A percentile compares a stretch with the other conserved stretches of the same genome.
These are phyloP conservation scores for Aureobasidium sp. DNA, from an alignment of 2,329 filamentous ascomycete species.

Conservation along the genomic window DNA sequence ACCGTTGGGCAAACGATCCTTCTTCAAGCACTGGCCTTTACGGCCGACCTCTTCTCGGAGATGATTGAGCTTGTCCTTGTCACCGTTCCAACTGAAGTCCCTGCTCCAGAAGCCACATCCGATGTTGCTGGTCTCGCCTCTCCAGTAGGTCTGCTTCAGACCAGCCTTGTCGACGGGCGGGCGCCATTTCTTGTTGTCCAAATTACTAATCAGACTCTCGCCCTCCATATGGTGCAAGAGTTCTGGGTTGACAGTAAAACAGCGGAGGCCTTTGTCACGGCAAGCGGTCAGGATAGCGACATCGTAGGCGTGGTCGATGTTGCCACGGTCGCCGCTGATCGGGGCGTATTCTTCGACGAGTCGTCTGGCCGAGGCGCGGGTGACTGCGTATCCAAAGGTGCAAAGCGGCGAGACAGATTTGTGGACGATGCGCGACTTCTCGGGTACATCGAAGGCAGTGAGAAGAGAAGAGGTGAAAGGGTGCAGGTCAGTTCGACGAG, in stretches of 20 bases:
- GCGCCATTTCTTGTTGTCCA: constrained; percentile 11
- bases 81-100: constrained; percentile 26
- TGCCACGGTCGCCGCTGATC: constrained; percentile 17
- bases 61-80: constrained; percentile 23
- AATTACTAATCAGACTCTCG: constrained; percentile 28
- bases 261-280: constrained; percentile 26
- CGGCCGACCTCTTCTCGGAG: constrained; percentile 29
- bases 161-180: constrained; percentile 4
- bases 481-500: constrained; percentile 26
- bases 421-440: constrained; percentile 31
- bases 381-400: constrained; percentile 37
- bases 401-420: constrained; percentile 35
- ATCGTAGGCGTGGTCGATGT: constrained; percentile 30
- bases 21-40: constrained; percentile 30
- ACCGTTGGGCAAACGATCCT: constrained; percentile 3
- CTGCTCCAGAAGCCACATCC: constrained; percentile 31
- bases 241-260: constrained; percentile 31
- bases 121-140: constrained; percentile 22
- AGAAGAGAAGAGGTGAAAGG: constrained; percentile 31
- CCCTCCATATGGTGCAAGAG: constrained; percentile 31
- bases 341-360: constrained; percentile 30
- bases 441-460: constrained; percentile 27
- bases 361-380: constrained; percentile 26
- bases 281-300: constrained; percentile 31
- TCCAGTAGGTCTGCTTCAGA: constrained; percentile 4